Conservation (phyloP, 176 grass and related monocot genomes). For the Lolium rigidum region DNA sequence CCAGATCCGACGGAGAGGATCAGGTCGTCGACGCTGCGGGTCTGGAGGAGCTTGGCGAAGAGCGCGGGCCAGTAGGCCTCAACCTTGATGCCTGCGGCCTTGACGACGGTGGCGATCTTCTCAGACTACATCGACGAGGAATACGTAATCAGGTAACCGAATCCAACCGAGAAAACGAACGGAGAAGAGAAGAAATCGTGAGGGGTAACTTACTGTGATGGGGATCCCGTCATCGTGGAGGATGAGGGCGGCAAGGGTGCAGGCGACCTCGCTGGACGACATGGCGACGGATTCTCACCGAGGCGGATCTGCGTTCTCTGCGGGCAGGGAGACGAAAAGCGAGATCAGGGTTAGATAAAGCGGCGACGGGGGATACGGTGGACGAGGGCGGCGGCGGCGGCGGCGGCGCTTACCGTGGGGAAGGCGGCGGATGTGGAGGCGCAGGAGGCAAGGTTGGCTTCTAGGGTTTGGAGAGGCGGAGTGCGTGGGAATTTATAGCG, state of each 20-base stretch:
- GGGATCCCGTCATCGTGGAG: slow-evolving; percentile 76
- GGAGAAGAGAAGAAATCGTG: background rate
- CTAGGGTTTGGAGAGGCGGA: slow-evolving; percentile 27
- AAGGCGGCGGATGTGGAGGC: slow-evolving; percentile 31
- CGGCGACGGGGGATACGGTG: background rate
- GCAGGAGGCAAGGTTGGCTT: slow-evolving; percentile 26
- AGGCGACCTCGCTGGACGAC: slow-evolving; percentile 73
- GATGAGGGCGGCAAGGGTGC: slow-evolving; percentile 82
- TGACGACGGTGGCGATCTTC: slow-evolving; percentile 68
- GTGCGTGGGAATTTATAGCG: background rate
- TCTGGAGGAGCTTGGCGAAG: slow-evolving; percentile 83
- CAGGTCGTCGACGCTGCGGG: slow-evolving; percentile 74
- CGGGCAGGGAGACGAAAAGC: background rate
- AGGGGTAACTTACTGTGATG: slow-evolving; percentile 55
- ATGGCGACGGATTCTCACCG: slow-evolving; percentile 35
- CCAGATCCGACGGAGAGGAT: slow-evolving; percentile 81
- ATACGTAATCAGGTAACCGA: background rate
- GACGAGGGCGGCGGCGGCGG: too few species aligned
- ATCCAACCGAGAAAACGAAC: background rate
- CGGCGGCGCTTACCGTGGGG: slow-evolving; percentile 12
- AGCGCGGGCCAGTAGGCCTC: slow-evolving; percentile 83
- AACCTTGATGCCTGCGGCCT: slow-evolving; percentile 79
- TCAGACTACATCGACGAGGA: slow-evolving; percentile 36
- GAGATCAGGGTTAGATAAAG: background rate
- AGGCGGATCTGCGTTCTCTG: slow-evolving; percentile 37